Evolutionary conservation across 495 filamentous ascomycete species (phyloP).

Genomic region (Penicillium arizonense): DNA sequence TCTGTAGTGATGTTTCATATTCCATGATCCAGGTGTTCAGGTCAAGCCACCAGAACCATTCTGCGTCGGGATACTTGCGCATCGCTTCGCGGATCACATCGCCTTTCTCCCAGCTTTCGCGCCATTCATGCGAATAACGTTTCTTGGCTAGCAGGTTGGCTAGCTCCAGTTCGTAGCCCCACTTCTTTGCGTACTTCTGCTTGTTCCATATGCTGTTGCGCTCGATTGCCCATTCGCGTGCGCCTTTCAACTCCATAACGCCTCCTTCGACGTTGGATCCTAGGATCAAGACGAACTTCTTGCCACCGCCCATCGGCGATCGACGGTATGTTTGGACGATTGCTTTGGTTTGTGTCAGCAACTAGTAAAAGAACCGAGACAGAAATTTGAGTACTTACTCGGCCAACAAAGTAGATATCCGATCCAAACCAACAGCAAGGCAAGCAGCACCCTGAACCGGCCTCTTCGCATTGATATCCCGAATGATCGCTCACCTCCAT

Average conservation of each 20-base stretch:
- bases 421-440: constrained; percentile 58
- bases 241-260: constrained; percentile 98
- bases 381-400: constrained; percentile 35
- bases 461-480: constrained; percentile 46
- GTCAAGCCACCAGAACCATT: constrained; percentile 99
- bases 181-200: constrained; percentile 75
- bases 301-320: constrained; percentile 72
- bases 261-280: constrained; percentile 93
- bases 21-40: constrained; percentile 99
- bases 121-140: constrained; percentile 97
- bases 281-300: constrained; percentile 90
- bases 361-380: constrained; percentile 28
- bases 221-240: constrained; percentile 97
- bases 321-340: constrained; percentile 50
- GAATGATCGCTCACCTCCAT: constrained; percentile 26
- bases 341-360: constrained; percentile 14
- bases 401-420: constrained; percentile 61
- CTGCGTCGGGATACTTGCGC: constrained; percentile 89
- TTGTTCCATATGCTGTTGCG: constrained; percentile 95
- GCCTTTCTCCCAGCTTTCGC: constrained; percentile 99
- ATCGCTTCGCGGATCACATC: constrained; percentile 90
- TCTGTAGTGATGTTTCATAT: constrained; percentile 82
- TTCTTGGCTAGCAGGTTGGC: constrained; percentile 99
- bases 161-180: constrained; percentile 96
- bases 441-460: constrained; percentile 59